These are phyloP conservation scores for Stephania cephalantha DNA, from an alignment of 164 flowering plant genomes.

Conservation along the genomic window DNA sequence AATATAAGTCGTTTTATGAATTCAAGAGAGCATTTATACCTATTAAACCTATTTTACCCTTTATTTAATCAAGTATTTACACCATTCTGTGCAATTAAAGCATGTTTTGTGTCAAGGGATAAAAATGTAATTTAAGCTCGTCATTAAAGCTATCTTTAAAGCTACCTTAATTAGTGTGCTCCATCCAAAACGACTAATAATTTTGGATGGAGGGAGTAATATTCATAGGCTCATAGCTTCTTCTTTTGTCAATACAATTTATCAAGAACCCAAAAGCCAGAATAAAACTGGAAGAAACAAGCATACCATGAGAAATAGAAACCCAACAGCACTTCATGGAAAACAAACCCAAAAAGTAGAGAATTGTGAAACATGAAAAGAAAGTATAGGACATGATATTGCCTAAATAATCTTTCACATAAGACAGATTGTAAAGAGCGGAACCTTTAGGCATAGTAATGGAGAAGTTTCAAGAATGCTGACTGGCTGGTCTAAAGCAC, in stretches of 20 bases:
- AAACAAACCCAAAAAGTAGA: neutral
- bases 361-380: neutral
- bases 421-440: constrained; percentile 1
- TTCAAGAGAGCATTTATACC: too few species aligned
- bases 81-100: too few species aligned
- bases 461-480: constrained; percentile 69
- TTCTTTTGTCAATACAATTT: neutral
- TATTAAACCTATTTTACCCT: too few species aligned
- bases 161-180: too few species aligned
- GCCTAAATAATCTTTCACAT: neutral
- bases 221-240: too few species aligned
- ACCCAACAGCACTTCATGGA: neutral
- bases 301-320: neutral
- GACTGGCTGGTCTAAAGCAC: constrained; percentile 87
- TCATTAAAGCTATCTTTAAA: too few species aligned
- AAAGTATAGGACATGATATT: neutral
- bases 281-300: neutral
- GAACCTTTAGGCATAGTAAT: constrained; percentile 68
- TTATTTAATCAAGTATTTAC: too few species aligned
- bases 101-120: too few species aligned
- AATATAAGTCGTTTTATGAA: too few species aligned
- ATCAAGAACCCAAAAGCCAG: neutral
- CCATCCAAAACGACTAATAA: too few species aligned
- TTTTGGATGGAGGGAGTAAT: too few species aligned
- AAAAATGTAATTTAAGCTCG: too few species aligned